Base-by-base conservation (phyloP, 202 grass and related monocot species). In the Brachypodium distachyon region DNA sequence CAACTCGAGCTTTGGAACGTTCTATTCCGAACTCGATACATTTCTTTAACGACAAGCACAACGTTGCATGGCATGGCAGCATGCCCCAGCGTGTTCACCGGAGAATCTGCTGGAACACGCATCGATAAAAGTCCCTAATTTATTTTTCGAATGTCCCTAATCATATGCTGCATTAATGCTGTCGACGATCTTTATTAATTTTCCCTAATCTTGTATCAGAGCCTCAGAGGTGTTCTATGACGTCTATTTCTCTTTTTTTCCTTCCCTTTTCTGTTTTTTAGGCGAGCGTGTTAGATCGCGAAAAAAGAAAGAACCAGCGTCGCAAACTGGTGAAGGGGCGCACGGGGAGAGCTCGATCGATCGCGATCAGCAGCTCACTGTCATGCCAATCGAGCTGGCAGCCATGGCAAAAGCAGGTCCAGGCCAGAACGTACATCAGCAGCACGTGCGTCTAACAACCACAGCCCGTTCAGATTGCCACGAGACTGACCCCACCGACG, bases 31-130 rank as follows among this genome's bases (percentile, higher is more conserved):
- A 13, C 49, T 0, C 14, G n/a, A n/a, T 36, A 1, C 27, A 36
- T 73, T 78, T 82, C 73, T 77, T 78, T 83, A 70, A 54, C 62
- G 64, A 12, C 55, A 32, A 71, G 64, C 78, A 81, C 72, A 27
- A 21, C 42, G 51, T 36, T 39, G 61, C 61, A 75, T 44, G 39
- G 61, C 61, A 75, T 44, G 39, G 47, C 47, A 28, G 79, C 78
- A 77, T 54, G 17, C 16, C 59, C 29, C 57, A 21, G 83, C 70
- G 61, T 68, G 37, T 4, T 59, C 73, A 9, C 52, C 7, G 17
- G 70, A 79, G 85, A 40, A 83, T 62, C 74, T 27, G 62, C 25
- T 60, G 67, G 67, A 67, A 0, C 62, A 73, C 39, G 38, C 23
- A 5, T 13, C 61, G 14, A 5, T 28, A 31, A 2, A 8, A 67